These are phyloP conservation scores for Tolypocladium ovalisporum DNA, from an alignment of 2,329 filamentous ascomycete species.

Conservation along the genomic window DNA sequence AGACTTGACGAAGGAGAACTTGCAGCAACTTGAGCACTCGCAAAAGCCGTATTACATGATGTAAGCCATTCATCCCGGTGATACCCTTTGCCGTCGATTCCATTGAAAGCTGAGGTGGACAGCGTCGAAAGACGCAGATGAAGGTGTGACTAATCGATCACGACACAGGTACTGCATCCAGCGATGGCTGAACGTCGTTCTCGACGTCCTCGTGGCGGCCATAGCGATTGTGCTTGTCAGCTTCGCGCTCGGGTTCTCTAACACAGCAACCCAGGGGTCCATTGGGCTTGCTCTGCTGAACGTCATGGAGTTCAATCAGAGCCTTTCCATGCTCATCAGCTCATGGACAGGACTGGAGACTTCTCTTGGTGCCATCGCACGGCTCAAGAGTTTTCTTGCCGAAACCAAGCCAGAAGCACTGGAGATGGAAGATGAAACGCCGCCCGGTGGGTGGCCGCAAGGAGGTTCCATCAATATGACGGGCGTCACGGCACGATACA, in stretches of 20 bases:
- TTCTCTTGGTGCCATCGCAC: conserved; percentile 3
- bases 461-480: conserved; percentile 15
- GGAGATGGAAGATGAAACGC: background rate
- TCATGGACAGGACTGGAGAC: conserved; percentile 5
- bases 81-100: no score
- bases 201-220: conserved; percentile 35
- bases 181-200: conserved; percentile 34
- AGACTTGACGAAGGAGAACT: conserved; percentile 21
- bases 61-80: no score
- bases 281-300: conserved; percentile 1
- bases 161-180: conserved; percentile 38
- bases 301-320: conserved; percentile 1
- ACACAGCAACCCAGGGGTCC: background rate
- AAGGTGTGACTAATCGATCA: no score
- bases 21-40: conserved; percentile 25
- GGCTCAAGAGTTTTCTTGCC: conserved; percentile 10
- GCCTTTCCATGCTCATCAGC: background rate
- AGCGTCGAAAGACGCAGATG: no score
- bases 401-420: conserved; percentile 1
- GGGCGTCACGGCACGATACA: conserved; percentile 15
- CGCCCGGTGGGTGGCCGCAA: conserved; percentile 13
- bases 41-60: conserved; percentile 39
- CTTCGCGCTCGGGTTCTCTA: background rate
- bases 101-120: no score
- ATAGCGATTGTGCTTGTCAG: conserved; percentile 5